A percentile compares a stretch with the other conserved stretches of the same genome.
Conservation (phyloP, 2,329 filamentous ascomycete genomes). For the Fusarium incarnatum region DNA sequence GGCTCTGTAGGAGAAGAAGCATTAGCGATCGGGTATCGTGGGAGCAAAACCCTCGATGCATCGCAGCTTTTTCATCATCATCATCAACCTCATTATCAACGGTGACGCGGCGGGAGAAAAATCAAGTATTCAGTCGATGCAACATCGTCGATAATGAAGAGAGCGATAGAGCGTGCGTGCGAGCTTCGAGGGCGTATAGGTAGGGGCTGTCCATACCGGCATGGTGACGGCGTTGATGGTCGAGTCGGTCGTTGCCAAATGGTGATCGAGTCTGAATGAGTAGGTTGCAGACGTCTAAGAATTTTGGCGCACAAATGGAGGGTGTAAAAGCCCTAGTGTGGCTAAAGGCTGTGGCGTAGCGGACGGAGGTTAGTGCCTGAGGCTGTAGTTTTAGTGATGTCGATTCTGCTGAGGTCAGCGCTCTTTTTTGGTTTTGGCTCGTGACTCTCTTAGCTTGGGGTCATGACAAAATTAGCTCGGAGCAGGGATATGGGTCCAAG, state of each 20-base stretch:
- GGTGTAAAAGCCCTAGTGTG: constrained; percentile 39
- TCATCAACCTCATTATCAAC: constrained; percentile 23
- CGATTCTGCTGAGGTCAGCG: constrained; percentile 22
- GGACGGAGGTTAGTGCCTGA: constrained; percentile 29
- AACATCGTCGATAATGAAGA: constrained; percentile 28
- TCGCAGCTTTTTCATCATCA: constrained; percentile 16
- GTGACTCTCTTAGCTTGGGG: constrained; percentile 12
- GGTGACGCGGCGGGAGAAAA: constrained; percentile 2
- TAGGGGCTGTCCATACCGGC: constrained; percentile 52
- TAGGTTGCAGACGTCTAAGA: constrained; percentile 44
- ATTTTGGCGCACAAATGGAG: constrained; percentile 43
- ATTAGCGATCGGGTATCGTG: constrained; percentile 43
- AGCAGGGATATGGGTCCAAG: not conserved
- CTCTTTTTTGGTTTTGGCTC: not conserved
- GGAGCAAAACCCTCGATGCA: constrained; percentile 18
- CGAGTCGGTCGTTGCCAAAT: constrained; percentile 51
- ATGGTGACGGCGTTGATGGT: constrained; percentile 56
- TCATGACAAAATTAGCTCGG: constrained; percentile 35
- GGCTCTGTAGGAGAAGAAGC: constrained; percentile 72
- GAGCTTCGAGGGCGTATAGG: constrained; percentile 7
- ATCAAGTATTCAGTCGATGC: constrained; percentile 14
- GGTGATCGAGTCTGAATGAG: constrained; percentile 49
- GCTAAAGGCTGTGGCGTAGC: constrained; percentile 21
- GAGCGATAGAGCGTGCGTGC: constrained; percentile 10
- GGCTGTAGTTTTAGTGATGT: not conserved